Evolutionary conservation across 495 filamentous ascomycete species (phyloP), one percentile per base, ranked within the genome.

Genomic region (Hypoxylon perforatum): DNA sequence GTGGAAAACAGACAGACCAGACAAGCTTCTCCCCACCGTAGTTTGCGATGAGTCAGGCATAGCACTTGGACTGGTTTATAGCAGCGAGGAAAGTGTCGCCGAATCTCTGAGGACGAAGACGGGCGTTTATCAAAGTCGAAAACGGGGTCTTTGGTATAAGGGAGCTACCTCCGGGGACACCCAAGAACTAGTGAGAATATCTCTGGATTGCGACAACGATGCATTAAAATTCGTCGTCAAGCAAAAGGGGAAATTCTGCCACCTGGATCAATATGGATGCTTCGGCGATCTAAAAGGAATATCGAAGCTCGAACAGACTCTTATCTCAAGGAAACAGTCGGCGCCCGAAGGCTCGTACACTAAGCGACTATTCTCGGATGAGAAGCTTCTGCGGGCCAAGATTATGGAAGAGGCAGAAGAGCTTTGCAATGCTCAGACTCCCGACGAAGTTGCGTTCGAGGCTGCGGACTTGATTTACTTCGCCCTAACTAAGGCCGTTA

Each of bases 321-420:
- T 99, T 2, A 75, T 90, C 25, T 85, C 85, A 7, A 87, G 95
- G 62, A 97, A 96, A 74, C 77, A 79, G 4, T 90, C 89, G 9
- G 93, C 95, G 0, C 94, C 94, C 2, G 84, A 83, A 59, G 94
- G 93, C 0, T 98, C 95, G 14, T 99, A 99, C 75, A 99, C 95
- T 12, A 91, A 92, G 30, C 83, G 95, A 15, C 80, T 99, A 8
- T 99, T 97, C 81, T 91, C 89, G 22, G 96, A 98, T 57, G 86
- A 91, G 57, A 92, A 95, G 77, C 86, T 98, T 17, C 80, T 96
- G 14, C 84, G 90, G 33, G 96, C 95, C 2, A 99, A 99, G 83
- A 97, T 99, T 41, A 95, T 97, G 90, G 95, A 99, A 77, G 95
- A 99, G 75, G 95, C 95, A 2, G 90, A 92, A 62, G 95, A 99